Evolutionary conservation across 306 rosid species (phyloP).

Genomic region (Quercus wislizeni): DNA sequence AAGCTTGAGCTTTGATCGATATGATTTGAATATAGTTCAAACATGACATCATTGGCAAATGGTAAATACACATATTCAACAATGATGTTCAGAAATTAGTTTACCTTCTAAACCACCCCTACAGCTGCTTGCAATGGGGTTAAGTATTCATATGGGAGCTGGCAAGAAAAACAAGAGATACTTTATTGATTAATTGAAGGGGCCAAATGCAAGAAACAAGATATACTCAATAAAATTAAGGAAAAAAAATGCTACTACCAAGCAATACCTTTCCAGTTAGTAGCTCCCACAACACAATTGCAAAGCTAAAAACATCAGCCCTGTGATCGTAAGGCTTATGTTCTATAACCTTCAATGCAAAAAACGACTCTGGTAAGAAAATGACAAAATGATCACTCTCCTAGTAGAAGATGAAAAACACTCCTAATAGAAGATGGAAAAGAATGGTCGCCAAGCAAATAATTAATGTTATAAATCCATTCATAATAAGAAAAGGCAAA

Average conservation of each 20-base stretch:
- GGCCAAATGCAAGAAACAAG: not conserved
- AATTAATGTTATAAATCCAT: not conserved
- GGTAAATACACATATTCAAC: conserved; percentile 13
- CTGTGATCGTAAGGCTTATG: conserved; percentile 97
- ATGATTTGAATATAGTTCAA: not conserved
- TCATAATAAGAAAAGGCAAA: conserved; percentile 4
- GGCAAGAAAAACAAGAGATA: conserved; percentile 28
- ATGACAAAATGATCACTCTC: conserved; percentile 33
- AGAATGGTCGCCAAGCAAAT: conserved; percentile 11
- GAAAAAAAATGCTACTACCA: not conserved
- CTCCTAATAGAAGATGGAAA: not conserved
- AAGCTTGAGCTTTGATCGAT: not conserved
- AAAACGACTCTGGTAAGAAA: conserved; percentile 48
- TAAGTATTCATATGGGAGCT: conserved; percentile 91
- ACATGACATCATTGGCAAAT: not conserved
- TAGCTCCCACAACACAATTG: conserved; percentile 86
- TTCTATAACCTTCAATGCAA: conserved; percentile 88
- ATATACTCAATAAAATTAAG: not conserved
- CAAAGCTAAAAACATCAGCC: conserved; percentile 96
- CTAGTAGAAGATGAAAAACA: not conserved
- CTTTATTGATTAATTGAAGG: not conserved
- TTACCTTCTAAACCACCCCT: conserved; percentile 93
- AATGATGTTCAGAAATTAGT: conserved; percentile 7
- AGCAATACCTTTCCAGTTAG: conserved; percentile 85
- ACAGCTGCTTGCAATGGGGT: conserved; percentile 97